Evolutionary conservation across 495 filamentous ascomycete genomes (phyloP).

Genomic region (Cryomyces minteri): DNA sequence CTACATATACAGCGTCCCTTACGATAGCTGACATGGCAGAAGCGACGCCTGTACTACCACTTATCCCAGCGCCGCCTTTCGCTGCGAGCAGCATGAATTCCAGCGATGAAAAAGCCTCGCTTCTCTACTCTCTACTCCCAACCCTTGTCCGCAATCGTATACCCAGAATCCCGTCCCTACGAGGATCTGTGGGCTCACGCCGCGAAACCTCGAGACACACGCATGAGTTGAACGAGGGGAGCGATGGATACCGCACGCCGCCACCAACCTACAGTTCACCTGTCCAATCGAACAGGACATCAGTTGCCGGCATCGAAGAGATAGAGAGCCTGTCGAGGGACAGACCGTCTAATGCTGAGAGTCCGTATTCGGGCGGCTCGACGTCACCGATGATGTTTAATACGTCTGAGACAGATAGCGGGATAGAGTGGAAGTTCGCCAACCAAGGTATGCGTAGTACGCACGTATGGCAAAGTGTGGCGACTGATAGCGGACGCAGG

Average conservation of each 20-base stretch:
- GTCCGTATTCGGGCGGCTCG: constrained; percentile 1
- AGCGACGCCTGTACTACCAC: too few species aligned
- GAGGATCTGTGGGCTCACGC: constrained; percentile 1
- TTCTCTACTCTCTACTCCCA: constrained; percentile 13
- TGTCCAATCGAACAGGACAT: not conserved
- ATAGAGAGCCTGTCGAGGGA: constrained; percentile 2
- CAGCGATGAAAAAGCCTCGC: too few species aligned
- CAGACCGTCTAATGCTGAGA: not conserved
- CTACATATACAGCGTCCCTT: too few species aligned
- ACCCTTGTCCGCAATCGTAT: constrained; percentile 10
- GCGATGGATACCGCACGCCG: constrained; percentile 6
- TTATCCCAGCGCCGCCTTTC: too few species aligned
- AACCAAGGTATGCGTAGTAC: constrained; percentile 20
- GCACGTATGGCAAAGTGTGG: not conserved
- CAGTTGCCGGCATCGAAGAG: not conserved
- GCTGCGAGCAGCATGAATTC: too few species aligned
- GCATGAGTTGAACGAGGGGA: constrained; percentile 1
- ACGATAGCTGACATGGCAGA: too few species aligned
- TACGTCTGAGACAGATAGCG: constrained; percentile 15
- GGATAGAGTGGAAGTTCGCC: constrained; percentile 28
- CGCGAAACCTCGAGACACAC: not conserved
- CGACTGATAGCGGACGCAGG: constrained; percentile 10
- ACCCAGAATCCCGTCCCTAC: constrained; percentile 9
- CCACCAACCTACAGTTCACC: constrained; percentile 10
- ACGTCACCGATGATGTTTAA: constrained; percentile 1